Conservation (phyloP, 345 rosid genomes). For the Lagerstroemia speciosa region DNA sequence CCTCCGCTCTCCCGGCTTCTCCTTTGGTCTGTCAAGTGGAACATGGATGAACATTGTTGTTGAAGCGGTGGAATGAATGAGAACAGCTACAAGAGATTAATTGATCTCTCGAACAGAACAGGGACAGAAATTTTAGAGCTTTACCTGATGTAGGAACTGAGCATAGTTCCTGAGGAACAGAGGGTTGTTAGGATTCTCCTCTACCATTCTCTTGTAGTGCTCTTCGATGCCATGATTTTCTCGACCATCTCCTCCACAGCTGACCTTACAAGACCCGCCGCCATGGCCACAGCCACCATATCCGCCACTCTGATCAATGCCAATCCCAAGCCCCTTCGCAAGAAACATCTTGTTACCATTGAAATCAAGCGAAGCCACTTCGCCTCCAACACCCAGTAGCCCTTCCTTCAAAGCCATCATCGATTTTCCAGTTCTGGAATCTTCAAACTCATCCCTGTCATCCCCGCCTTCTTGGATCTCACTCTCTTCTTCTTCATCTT, state of each 20-base stretch:
- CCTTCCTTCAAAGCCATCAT: background rate
- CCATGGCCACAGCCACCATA: conserved; percentile 14
- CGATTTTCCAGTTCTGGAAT: background rate
- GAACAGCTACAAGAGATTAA: background rate
- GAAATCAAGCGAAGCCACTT: background rate
- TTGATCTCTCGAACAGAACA: background rate
- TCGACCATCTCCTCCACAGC: conserved; percentile 21
- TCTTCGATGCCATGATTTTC: conserved; percentile 31
- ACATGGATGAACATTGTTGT: background rate
- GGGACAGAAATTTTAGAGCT: background rate
- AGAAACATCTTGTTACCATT: conserved; percentile 27
- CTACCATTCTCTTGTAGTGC: conserved; percentile 44
- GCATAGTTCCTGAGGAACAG: conserved; percentile 55
- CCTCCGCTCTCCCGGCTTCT: conserved; percentile 40
- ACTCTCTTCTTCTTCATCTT: conserved; percentile 21
- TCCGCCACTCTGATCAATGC: conserved; percentile 10
- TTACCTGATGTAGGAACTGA: conserved; percentile 42
- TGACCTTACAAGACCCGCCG: conserved; percentile 16
- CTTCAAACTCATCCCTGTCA: conserved; percentile 4
- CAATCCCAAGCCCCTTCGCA: conserved; percentile 35
- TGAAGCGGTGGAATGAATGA: background rate
- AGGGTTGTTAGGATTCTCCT: conserved; percentile 46
- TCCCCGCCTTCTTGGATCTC: conserved; percentile 5
- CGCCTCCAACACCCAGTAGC: background rate
- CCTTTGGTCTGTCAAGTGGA: conserved; percentile 26